Base-by-base conservation (phyloP, 2,329 filamentous ascomycete species). In the Diaporthe citrichinensis region DNA sequence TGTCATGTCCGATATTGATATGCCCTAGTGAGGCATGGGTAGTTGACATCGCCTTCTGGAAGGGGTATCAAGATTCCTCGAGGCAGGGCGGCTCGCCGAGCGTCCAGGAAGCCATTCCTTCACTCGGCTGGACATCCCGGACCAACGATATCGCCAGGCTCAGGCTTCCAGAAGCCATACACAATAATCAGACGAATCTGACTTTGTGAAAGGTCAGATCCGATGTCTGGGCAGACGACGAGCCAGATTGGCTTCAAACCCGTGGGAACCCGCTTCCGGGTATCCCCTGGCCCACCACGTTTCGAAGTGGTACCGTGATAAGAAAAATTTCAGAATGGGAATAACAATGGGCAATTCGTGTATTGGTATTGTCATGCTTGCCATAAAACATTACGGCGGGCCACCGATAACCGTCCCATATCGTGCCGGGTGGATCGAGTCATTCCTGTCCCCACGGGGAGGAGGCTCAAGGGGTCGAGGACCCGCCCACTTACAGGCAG, bases 231-330 rank as follows among this genome's bases (percentile, higher is more conserved):
- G 46, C 46, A 28, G 46, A 68, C 46, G 15, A 39, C 46, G 65
- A 23, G n/a, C 31, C 31, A 53, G 65, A 53, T 68, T 68, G 65
- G n/a, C 46, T 41, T 68, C 65, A 53, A 68, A 53, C 46, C n/a
- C 31, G 65, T 68, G 65, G 65, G 14, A 15, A 36, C 31, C 23
- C 14, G n/a, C 12, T 34, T 17, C n/a, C 25, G 14, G 65, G 44
- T 25, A 10, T 23, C 6, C 31, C 65, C 65, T 5, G 46, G 46
- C 46, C 65, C 31, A 39, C 44, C 46, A 68, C 46, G 46, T 53
- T 53, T 68, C 65, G 65, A 39, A 28, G 65, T 68, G 65, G 65
- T 39, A 39, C 46, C 65, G 65, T 68, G 65, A 68, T 68, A 68
- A 68, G 65, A 20, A 68, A 39, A 53, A 23, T 20, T 23, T 25